Percentiles rank a stretch among this genome's conserved stretches.
These are phyloP conservation scores for Mycena pura DNA, from an alignment of 768 basidiomycete species.

Conservation along the genomic window DNA sequence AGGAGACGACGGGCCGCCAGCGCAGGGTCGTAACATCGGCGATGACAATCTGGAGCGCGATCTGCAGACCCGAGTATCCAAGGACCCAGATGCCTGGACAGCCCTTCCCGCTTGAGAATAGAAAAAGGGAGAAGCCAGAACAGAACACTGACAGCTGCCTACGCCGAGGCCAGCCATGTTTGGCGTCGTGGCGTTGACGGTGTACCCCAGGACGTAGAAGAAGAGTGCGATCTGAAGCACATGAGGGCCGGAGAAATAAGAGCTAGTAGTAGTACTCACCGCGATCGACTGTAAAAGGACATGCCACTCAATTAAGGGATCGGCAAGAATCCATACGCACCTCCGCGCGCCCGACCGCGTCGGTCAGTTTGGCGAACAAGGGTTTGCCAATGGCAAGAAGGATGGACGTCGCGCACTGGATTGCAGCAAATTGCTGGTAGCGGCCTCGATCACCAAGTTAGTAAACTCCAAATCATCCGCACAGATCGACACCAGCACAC, in stretches of 20 bases:
- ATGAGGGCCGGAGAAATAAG: not conserved
- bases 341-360: conserved; percentile 25
- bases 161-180: conserved; percentile 31
- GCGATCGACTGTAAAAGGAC: conserved; percentile 18
- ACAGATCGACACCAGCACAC: not conserved
- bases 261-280: not conserved
- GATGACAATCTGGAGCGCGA: conserved; percentile 52
- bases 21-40: conserved; percentile 47
- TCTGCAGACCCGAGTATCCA: conserved; percentile 46
- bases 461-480: not conserved
- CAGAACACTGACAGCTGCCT: conserved; percentile 37
- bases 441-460: conserved; percentile 8
- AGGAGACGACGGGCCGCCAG: conserved; percentile 48
- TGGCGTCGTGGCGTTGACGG: conserved; percentile 23
- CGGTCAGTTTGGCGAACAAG: conserved; percentile 26
- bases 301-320: not conserved
- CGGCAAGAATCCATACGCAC: not conserved
- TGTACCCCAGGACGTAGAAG: conserved; percentile 26
- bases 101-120: not conserved
- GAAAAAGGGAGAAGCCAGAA: not conserved
- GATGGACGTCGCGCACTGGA: conserved; percentile 27
- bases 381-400: conserved; percentile 28
- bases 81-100: conserved; percentile 29
- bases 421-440: conserved; percentile 27
- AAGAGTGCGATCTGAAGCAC: conserved; percentile 17